These are phyloP conservation scores for Hylodesmum podocarpum DNA, from an alignment of 306 rosid genomes.

Conservation along the genomic window DNA sequence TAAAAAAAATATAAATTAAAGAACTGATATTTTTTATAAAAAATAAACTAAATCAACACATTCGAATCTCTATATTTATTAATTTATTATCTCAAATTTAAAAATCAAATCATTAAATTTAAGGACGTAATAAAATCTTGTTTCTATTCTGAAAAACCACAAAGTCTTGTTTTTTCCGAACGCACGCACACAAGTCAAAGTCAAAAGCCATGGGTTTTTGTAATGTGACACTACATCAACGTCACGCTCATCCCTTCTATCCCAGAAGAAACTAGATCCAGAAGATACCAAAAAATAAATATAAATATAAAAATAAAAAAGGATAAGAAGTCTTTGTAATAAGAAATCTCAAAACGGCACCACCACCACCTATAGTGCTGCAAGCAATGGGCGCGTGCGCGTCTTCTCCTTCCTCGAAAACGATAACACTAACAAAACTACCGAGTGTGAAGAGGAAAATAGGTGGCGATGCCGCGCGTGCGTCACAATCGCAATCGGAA, in stretches of 20 bases:
- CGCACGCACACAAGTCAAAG: slow-evolving; percentile 14
- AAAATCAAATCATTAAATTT: too few relatives aligned
- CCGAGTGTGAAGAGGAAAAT: background rate
- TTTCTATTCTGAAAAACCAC: background rate
- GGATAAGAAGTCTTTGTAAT: background rate
- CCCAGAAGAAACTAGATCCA: slow-evolving; percentile 2
- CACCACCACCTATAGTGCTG: background rate
- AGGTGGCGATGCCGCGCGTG: background rate
- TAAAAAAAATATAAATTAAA: too few relatives aligned
- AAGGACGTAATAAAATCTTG: background rate
- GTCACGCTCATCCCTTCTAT: background rate
- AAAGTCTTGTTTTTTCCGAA: background rate
- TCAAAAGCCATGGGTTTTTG: slow-evolving; percentile 7
- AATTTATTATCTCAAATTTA: too few relatives aligned
- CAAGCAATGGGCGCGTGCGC: slow-evolving; percentile 65
- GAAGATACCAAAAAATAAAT: background rate
- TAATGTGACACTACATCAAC: slow-evolving; percentile 9
- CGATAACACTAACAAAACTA: too few relatives aligned
- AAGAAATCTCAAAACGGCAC: background rate
- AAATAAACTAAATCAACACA: too few relatives aligned
- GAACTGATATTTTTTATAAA: too few relatives aligned
- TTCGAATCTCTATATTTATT: too few relatives aligned
- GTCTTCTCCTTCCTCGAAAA: slow-evolving; percentile 36
- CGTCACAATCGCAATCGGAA: too few relatives aligned
- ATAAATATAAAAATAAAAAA: background rate